Conservation (phyloP, 176 grass and related monocot species). For the Typha latifolia region DNA sequence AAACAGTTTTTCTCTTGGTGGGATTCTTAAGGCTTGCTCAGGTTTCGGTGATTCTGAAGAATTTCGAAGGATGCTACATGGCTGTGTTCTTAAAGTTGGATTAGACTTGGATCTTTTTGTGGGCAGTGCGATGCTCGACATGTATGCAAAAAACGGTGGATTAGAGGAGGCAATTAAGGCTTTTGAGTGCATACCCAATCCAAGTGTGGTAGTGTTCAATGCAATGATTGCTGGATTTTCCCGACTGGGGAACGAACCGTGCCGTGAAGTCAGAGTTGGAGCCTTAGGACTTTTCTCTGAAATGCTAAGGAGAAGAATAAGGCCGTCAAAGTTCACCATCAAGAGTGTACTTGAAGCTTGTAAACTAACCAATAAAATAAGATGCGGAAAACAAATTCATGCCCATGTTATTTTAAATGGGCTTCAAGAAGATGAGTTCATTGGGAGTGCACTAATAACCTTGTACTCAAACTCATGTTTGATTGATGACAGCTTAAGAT, state of each 20-base stretch:
- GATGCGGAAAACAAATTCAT: constrained; percentile 67
- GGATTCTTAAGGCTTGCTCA: constrained; percentile 53
- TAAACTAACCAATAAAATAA: constrained; percentile 31
- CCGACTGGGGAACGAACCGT: constrained; percentile 51
- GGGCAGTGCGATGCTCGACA: constrained; percentile 57
- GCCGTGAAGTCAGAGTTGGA: constrained; percentile 30
- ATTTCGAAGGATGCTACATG: constrained; percentile 55
- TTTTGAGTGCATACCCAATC: constrained; percentile 53
- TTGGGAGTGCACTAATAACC: constrained; percentile 47
- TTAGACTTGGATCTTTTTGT: constrained; percentile 71
- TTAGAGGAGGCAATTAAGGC: constrained; percentile 75
- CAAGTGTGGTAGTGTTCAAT: constrained; percentile 55
- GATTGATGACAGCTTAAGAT: constrained; percentile 45
- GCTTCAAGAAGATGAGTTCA: constrained; percentile 49
- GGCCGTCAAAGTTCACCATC: constrained; percentile 51
- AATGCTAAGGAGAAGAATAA: constrained; percentile 50
- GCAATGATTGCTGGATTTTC: constrained; percentile 79
- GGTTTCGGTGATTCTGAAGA: constrained; percentile 39
- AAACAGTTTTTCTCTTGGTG: constrained; percentile 45
- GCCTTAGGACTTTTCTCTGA: constrained; percentile 46
- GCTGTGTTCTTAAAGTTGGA: constrained; percentile 65
- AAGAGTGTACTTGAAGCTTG: constrained; percentile 71
- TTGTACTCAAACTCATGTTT: constrained; percentile 42
- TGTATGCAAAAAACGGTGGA: constrained; percentile 75
- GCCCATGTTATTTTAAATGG: constrained; percentile 46